Conservation (phyloP, 345 rosid species). For the Melastoma malabathricum region DNA sequence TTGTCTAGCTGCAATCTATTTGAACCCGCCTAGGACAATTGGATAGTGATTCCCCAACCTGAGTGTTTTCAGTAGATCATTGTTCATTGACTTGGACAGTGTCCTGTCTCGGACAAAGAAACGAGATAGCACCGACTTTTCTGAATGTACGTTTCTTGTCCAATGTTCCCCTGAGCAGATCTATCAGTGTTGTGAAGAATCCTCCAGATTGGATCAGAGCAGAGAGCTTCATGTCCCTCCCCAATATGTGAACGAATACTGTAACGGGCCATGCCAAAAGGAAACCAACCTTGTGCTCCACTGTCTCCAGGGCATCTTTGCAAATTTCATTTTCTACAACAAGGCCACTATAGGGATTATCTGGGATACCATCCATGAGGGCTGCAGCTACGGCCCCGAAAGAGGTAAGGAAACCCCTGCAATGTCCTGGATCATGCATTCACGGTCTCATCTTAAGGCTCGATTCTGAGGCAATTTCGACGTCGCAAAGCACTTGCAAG, state of each 20-base stretch:
- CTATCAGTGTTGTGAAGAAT: constrained; percentile 52
- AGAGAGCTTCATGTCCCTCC: constrained; percentile 51
- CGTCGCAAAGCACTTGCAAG: constrained; percentile 48
- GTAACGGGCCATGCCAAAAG: constrained; percentile 60
- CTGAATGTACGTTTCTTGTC: not conserved
- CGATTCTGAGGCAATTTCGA: constrained; percentile 48
- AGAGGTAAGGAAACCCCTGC: constrained; percentile 26
- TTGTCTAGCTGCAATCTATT: too few relatives aligned
- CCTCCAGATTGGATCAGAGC: constrained; percentile 45
- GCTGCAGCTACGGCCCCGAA: constrained; percentile 63
- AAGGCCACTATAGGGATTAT: constrained; percentile 48
- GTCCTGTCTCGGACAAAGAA: too few relatives aligned
- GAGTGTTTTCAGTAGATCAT: too few relatives aligned
- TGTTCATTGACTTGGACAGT: too few relatives aligned
- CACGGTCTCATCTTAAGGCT: not conserved
- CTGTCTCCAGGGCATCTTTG: constrained; percentile 46
- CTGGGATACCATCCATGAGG: constrained; percentile 48
- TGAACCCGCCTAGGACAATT: too few relatives aligned
- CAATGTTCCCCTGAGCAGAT: constrained; percentile 22
- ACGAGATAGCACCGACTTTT: not conserved
- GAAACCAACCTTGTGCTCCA: constrained; percentile 64
- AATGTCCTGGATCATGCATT: too few relatives aligned
- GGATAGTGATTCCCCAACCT: too few relatives aligned
- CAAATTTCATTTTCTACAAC: constrained; percentile 54
- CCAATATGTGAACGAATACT: constrained; percentile 30